Evolutionary conservation across 495 filamentous ascomycete genomes (phyloP).

Genomic region (Lophiotrema nucula): DNA sequence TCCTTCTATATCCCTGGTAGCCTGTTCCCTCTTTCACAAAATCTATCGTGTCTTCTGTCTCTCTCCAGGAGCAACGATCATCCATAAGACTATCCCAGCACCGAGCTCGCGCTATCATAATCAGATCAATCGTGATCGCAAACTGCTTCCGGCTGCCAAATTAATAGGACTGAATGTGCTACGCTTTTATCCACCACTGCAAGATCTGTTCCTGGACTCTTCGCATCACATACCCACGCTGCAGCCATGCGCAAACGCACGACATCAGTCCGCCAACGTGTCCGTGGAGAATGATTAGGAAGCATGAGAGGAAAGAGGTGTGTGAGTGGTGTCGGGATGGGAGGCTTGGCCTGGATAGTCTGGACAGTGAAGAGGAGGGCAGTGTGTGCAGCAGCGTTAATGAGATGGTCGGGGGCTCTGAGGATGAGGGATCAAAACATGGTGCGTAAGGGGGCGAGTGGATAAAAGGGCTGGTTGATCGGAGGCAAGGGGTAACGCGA

Average conservation of each 20-base stretch:
- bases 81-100: not conserved
- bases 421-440: too few species aligned
- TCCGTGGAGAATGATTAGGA: not conserved
- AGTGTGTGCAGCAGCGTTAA: not conserved
- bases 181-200: constrained; percentile 4
- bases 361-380: not conserved
- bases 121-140: too few species aligned
- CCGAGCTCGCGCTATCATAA: too few species aligned
- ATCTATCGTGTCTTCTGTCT: too few species aligned
- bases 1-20: too few species aligned
- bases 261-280: not conserved
- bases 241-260: constrained; percentile 5
- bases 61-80: not conserved
- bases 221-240: not conserved
- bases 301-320: not conserved
- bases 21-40: too few species aligned
- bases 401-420: not conserved
- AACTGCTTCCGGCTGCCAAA: too few species aligned
- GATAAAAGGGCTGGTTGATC: too few species aligned
- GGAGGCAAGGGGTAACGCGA: too few species aligned
- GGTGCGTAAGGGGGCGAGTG: too few species aligned
- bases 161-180: not conserved
- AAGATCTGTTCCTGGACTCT: constrained; percentile 1
- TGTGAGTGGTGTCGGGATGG: not conserved
- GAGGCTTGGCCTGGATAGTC: not conserved